Conservation (phyloP, 306 rosid genomes). For the Cucurbita maxima region DNA sequence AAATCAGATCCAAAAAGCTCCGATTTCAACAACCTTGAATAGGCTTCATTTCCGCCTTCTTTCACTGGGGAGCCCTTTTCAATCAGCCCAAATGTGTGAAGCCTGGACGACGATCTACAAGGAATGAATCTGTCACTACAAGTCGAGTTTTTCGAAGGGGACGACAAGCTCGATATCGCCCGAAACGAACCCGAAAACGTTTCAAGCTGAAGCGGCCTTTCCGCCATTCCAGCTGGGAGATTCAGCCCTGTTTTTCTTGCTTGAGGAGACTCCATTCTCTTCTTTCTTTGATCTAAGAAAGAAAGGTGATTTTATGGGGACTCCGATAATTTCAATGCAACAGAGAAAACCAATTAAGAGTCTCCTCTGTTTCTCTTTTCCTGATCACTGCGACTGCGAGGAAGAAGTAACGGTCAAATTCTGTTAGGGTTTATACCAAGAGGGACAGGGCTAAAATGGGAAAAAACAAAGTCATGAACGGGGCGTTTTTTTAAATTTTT, state of each 20-base stretch:
- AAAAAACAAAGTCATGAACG: neutral
- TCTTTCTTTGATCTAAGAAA: neutral
- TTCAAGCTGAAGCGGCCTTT: slow-evolving; percentile 51
- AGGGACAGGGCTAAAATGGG: neutral
- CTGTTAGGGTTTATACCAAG: slow-evolving; percentile 19
- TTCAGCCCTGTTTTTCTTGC: slow-evolving; percentile 41
- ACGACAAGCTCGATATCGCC: slow-evolving; percentile 21
- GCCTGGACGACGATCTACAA: slow-evolving; percentile 83
- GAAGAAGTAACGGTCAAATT: slow-evolving; percentile 38
- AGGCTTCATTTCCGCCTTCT: slow-evolving; percentile 76
- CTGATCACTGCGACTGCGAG: neutral
- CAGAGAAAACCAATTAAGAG: neutral
- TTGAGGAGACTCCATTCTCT: slow-evolving; percentile 57
- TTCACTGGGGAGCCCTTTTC: slow-evolving; percentile 76
- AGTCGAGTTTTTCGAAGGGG: slow-evolving; percentile 38
- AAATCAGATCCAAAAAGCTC: slow-evolving; percentile 94
- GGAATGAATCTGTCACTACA: slow-evolving; percentile 98
- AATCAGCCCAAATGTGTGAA: slow-evolving; percentile 68
- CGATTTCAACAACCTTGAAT: slow-evolving; percentile 53
- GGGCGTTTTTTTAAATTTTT: neutral
- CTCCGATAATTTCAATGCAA: neutral
- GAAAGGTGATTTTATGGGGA: neutral
- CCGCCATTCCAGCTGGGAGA: slow-evolving; percentile 88
- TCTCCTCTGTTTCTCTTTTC: neutral
- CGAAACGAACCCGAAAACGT: slow-evolving; percentile 39